Base-by-base conservation (phyloP, 805 yeast genomes). In the Candida hispaniensis region DNA sequence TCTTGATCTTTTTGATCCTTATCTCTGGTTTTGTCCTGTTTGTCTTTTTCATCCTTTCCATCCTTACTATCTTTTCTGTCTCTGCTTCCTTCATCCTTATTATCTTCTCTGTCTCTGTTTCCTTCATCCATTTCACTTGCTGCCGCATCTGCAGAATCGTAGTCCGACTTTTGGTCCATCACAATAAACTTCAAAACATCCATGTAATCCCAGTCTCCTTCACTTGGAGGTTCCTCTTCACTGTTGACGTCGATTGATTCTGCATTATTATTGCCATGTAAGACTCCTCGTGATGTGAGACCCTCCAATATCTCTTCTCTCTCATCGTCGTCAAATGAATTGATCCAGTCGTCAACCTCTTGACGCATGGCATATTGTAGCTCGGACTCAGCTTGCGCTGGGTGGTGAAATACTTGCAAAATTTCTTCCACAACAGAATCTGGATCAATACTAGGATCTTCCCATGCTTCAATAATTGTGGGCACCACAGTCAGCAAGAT, bases 401-500 rank as follows among this genome's bases (percentile, higher is more conserved):
- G 48, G 19, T 45, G 48, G 10, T 45, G 48, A 30, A 45, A 45
- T 2, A 44, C 46, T 18, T 39, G 33, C 8, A 46, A 28, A 13
- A 34, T 41, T 14, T 41, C 43, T 14, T 39, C 29, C 12, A 41
- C 29, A 7, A 41, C 43, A 4, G 34, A 21, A 14, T 38, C 17
- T 4, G 43, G 30, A 17, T 41, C 40, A 9, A 46, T 39, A 8
- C 29, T 12, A 7, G 41, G 25, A 26, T 45, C 43, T 14, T 43
- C 44, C 48, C 48, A 45, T 6, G 48, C 48, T 18, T 30, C 26
- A 6, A 41, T 40, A 6, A 45, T 40, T 7, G 41, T 26, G 7
- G 44, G 45, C 6, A 45, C 49, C 10, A 43, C 42, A 12, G 30
- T 20, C 9, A 34, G 17, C 18, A 45, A 28, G 10, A 46, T 43